Conservation (phyloP, 257 asterid genomes). For the Cruciata laevipes region DNA sequence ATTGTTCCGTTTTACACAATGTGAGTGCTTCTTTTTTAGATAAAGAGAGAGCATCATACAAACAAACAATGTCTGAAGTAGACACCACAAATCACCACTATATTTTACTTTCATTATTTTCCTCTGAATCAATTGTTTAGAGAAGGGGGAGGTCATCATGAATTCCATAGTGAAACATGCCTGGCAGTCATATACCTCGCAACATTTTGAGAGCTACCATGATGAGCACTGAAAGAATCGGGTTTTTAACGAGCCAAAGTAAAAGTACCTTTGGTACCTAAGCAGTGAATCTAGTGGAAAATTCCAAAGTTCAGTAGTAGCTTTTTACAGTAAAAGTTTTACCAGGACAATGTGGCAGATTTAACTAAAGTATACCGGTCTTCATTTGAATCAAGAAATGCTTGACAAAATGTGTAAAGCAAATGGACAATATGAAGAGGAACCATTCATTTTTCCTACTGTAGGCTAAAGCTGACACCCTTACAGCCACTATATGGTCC, state of each 20-base stretch:
- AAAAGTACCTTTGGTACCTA: background rate
- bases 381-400: slow-evolving; percentile 11
- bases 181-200: background rate
- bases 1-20: too few species aligned
- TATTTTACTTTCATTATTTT: background rate
- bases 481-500: background rate
- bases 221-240: background rate
- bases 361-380: slow-evolving; percentile 6
- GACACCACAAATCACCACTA: background rate
- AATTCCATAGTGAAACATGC: background rate
- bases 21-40: too few species aligned
- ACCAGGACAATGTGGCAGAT: slow-evolving; percentile 1
- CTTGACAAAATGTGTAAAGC: slow-evolving; percentile 12
- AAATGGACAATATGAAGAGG: slow-evolving; percentile 4
- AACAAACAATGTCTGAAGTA: too few species aligned
- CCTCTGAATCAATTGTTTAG: background rate
- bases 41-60: too few species aligned
- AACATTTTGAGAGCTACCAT: background rate
- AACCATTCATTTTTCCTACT: background rate
- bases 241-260: background rate
- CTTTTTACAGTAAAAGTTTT: background rate
- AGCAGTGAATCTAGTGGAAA: background rate
- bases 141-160: background rate
- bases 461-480: background rate
- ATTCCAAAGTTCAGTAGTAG: slow-evolving; percentile 4